Conservation (phyloP, 805 yeast genomes). For the Sungouiozyma ichnusensis region DNA sequence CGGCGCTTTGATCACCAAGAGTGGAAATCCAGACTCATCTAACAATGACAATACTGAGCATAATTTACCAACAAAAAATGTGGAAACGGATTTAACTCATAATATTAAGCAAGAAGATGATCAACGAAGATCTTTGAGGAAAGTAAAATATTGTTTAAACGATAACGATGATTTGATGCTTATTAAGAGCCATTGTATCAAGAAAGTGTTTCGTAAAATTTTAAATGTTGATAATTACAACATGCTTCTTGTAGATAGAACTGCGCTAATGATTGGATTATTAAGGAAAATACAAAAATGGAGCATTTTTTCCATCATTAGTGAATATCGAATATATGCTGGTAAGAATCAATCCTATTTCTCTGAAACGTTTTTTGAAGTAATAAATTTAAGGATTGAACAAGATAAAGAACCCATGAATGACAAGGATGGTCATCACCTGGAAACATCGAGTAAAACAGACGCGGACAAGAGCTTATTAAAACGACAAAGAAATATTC, state of each 20-base stretch:
- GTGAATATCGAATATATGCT: constrained; percentile 72
- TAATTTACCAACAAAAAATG: background rate
- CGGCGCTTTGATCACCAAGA: constrained; percentile 1
- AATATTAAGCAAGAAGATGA: constrained; percentile 2
- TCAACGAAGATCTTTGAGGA: background rate
- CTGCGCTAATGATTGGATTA: constrained; percentile 71
- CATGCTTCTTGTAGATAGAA: constrained; percentile 64
- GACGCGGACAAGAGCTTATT: background rate
- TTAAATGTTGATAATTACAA: constrained; percentile 57
- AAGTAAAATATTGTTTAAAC: constrained; percentile 15
- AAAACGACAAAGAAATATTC: constrained; percentile 6
- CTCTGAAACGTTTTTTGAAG: constrained; percentile 74
- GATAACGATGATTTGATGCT: constrained; percentile 64
- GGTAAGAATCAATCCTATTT: constrained; percentile 65
- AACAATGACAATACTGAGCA: background rate
- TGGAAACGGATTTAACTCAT: constrained; percentile 13
- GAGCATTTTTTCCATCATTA: constrained; percentile 74
- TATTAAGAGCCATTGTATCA: constrained; percentile 53
- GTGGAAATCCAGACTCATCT: background rate
- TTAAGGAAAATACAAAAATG: constrained; percentile 78
- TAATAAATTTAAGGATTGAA: constrained; percentile 38
- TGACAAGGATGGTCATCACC: background rate
- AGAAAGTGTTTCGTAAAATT: constrained; percentile 53
- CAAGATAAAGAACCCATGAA: constrained; percentile 13
- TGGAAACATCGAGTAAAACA: constrained; percentile 1